Conservation (phyloP, 352 stramenopile genomes). For the Aphanomyces stellatus region DNA sequence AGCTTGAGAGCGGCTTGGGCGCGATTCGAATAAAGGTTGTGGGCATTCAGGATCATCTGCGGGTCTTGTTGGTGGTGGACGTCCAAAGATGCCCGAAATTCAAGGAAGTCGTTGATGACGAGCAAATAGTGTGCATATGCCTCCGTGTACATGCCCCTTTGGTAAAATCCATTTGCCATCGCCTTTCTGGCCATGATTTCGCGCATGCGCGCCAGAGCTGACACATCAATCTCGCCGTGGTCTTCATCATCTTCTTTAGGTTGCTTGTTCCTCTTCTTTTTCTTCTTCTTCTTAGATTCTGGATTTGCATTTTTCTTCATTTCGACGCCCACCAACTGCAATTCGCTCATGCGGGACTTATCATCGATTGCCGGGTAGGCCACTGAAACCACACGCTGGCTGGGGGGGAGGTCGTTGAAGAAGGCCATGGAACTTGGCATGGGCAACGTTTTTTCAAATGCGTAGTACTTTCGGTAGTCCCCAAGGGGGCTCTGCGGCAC, state of each 20-base stretch:
- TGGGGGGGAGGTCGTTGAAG: background rate
- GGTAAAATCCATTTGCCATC: constrained; percentile 16
- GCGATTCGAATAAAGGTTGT: constrained; percentile 19
- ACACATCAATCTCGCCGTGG: constrained; percentile 7
- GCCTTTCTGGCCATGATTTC: constrained; percentile 20
- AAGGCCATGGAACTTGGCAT: background rate
- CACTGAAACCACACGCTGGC: constrained; percentile 1
- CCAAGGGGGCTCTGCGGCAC: constrained; percentile 11
- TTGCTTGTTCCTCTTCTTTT: constrained; percentile 6
- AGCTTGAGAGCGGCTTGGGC: constrained; percentile 9
- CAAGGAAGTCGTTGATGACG: constrained; percentile 1
- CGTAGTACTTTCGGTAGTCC: constrained; percentile 20
- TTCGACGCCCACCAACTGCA: constrained; percentile 9
- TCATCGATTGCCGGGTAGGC: constrained; percentile 10
- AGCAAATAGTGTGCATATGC: constrained; percentile 13
- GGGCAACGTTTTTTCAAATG: constrained; percentile 12
- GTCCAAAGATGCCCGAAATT: background rate
- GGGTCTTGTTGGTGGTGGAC: constrained; percentile 10
- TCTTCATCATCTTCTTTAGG: background rate
- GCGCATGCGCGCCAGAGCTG: constrained; percentile 9
- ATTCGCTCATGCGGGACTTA: constrained; percentile 1
- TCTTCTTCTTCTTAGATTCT: background rate
- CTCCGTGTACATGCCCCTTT: constrained; percentile 12
- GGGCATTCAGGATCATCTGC: constrained; percentile 15
- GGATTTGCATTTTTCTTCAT: background rate